Evolutionary conservation across 2,329 filamentous ascomycete genomes (phyloP).

Genomic region (Claviceps citrina): DNA sequence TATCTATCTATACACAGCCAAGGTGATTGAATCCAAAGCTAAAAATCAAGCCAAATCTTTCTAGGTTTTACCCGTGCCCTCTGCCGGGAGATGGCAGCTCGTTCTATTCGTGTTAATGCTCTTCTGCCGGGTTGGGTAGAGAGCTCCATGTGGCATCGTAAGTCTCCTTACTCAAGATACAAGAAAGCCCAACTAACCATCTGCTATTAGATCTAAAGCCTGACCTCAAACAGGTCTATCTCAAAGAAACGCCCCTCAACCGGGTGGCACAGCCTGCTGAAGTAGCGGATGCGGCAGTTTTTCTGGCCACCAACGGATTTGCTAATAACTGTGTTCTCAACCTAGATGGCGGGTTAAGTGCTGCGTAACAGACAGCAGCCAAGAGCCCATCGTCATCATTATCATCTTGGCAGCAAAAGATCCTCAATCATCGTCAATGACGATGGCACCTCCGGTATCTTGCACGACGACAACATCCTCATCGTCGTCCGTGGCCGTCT

Average conservation of each 20-base stretch:
- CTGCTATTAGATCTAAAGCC: constrained; percentile 22
- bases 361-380: constrained; percentile 29
- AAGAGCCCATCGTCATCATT: not conserved
- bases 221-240: constrained; percentile 22
- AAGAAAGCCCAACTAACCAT: constrained; percentile 19
- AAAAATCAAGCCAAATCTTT: constrained; percentile 4
- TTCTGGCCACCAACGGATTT: constrained; percentile 63
- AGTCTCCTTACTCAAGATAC: constrained; percentile 12
- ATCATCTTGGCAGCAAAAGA: not conserved
- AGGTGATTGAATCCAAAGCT: not conserved
- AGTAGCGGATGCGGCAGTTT: constrained; percentile 67
- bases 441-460: constrained; percentile 44
- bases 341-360: constrained; percentile 71
- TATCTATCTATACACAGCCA: constrained; percentile 7
- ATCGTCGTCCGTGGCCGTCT: constrained; percentile 16
- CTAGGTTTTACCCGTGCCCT: constrained; percentile 54
- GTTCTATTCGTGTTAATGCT: constrained; percentile 59
- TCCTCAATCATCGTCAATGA: constrained; percentile 46
- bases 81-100: constrained; percentile 43
- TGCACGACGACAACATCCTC: constrained; percentile 34
- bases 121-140: constrained; percentile 72
- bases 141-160: constrained; percentile 65
- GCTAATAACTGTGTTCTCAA: constrained; percentile 79
- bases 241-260: constrained; percentile 42
- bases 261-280: constrained; percentile 56